phyloP scores from a whole-genome alignment of 495 filamentous ascomycete genomes.

The Filosporella fistucella region DNA sequence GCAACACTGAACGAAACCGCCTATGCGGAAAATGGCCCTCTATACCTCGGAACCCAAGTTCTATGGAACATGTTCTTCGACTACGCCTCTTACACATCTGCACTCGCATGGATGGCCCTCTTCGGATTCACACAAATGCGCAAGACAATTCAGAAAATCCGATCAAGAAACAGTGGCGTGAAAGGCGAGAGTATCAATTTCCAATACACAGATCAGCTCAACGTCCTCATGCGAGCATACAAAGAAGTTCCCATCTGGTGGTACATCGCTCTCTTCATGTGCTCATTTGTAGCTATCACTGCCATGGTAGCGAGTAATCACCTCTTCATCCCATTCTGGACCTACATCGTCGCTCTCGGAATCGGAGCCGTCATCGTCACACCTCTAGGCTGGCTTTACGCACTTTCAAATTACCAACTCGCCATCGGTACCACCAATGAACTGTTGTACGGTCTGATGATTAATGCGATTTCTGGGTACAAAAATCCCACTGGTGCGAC shows the following conservation, averaged over 20 bases:
- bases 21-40: conserved; percentile 42
- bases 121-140: conserved; percentile 48
- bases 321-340: too few relatives aligned
- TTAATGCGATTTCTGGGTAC: conserved; percentile 38
- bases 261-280: conserved; percentile 43
- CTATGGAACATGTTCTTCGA: conserved; percentile 55
- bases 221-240: conserved; percentile 49
- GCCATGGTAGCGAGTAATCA: too few relatives aligned
- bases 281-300: conserved; percentile 42
- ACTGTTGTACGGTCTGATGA: conserved; percentile 53
- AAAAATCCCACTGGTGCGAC: conserved; percentile 49
- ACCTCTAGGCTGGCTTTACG: conserved; percentile 52
- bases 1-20: conserved; percentile 49
- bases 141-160: conserved; percentile 24
- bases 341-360: too few relatives aligned
- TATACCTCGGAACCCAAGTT: conserved; percentile 48
- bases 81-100: conserved; percentile 50
- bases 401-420: conserved; percentile 51
- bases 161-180: too few relatives aligned
- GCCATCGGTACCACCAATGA: conserved; percentile 51
- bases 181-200: too few relatives aligned
- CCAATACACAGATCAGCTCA: conserved; percentile 49
- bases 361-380: too few relatives aligned
- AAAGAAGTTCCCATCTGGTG: conserved; percentile 52
- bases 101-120: conserved; percentile 49